Conservation (phyloP, 2,329 filamentous ascomycete species). For the Aspergillus sp. region DNA sequence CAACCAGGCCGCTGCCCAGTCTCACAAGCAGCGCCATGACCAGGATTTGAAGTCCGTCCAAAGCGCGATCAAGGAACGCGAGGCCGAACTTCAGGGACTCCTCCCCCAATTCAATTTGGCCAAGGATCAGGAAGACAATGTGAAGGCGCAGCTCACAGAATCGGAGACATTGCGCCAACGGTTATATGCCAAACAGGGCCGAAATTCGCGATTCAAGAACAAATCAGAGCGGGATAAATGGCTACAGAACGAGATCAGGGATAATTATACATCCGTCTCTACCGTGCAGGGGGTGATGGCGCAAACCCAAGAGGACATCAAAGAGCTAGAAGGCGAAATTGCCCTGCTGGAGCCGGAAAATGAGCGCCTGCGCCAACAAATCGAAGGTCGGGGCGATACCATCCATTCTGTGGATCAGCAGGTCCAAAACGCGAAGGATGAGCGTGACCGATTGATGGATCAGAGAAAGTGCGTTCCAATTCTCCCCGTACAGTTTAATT, state of each 20-base stretch:
- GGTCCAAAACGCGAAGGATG: constrained; percentile 68
- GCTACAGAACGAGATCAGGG: constrained; percentile 70
- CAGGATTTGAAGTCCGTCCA: constrained; percentile 64
- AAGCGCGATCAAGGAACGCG: constrained; percentile 64
- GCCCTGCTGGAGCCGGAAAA: constrained; percentile 64
- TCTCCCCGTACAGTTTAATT: not conserved
- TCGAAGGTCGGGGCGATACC: constrained; percentile 71
- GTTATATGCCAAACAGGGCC: constrained; percentile 84
- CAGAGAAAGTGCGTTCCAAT: constrained; percentile 57
- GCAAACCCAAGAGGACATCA: constrained; percentile 76
- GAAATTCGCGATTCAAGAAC: constrained; percentile 76
- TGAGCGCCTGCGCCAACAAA: constrained; percentile 57
- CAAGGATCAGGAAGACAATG: constrained; percentile 62
- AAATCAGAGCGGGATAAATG: constrained; percentile 82
- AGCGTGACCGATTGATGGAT: constrained; percentile 69
- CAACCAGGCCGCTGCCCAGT: constrained; percentile 68
- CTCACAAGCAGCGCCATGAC: constrained; percentile 62
- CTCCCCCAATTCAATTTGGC: constrained; percentile 67
- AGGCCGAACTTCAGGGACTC: constrained; percentile 66
- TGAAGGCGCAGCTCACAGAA: constrained; percentile 64
- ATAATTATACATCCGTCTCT: constrained; percentile 66
- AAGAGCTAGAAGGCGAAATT: constrained; percentile 63
- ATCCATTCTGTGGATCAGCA: constrained; percentile 65
- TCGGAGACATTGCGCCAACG: constrained; percentile 68
- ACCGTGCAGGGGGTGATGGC: constrained; percentile 76